Conservation (phyloP, 345 rosid species). For the Euclidium syriacum region DNA sequence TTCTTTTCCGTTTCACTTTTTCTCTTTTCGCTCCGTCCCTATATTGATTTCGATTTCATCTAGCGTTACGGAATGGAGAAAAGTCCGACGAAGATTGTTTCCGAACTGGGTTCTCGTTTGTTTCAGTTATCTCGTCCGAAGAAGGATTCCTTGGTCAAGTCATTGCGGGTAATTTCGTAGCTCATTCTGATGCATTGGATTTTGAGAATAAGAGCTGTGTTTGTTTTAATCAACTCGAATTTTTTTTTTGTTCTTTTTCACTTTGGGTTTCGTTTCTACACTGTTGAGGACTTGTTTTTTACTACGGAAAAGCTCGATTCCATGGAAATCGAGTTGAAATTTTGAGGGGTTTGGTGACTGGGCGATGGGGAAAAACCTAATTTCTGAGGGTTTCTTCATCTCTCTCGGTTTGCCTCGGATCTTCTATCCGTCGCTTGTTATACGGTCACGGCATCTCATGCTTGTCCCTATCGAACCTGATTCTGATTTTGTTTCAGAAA, state of each 20-base stretch:
- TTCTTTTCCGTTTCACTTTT: neutral
- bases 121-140: slow-evolving; percentile 48
- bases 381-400: neutral
- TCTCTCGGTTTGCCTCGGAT: neutral
- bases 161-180: slow-evolving; percentile 48
- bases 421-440: neutral
- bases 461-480: neutral
- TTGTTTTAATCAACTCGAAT: neutral
- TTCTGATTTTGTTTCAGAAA: neutral
- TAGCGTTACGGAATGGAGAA: slow-evolving; percentile 41
- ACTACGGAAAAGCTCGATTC: neutral
- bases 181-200: neutral
- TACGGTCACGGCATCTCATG: neutral
- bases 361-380: neutral
- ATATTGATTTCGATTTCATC: neutral
- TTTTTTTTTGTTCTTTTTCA: too few relatives aligned
- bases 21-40: neutral
- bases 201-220: neutral
- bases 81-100: slow-evolving; percentile 41
- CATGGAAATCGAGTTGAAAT: neutral
- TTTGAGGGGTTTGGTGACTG: neutral
- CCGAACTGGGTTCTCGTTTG: slow-evolving; percentile 56
- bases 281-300: neutral
- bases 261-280: neutral
- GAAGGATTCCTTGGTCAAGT: slow-evolving; percentile 63